These are phyloP conservation scores for Trifolium dubium DNA, from an alignment of 306 rosid genomes.

Conservation along the genomic window DNA sequence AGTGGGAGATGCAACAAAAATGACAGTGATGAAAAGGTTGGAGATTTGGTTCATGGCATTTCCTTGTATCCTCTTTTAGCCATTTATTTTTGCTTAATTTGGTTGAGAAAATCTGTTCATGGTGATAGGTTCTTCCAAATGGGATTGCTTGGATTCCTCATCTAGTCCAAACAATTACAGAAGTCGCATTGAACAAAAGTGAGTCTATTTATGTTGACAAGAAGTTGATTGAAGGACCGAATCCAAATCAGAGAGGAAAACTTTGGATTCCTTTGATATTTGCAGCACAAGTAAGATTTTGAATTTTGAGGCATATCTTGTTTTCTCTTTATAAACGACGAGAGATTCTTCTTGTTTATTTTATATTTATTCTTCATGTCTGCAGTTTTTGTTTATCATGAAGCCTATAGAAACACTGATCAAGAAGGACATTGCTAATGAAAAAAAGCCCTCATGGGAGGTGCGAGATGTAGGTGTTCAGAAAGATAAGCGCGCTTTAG, in stretches of 20 bases:
- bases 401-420: constrained; percentile 77
- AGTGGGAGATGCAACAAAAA: constrained; percentile 93
- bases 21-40: constrained; percentile 85
- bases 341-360: neutral
- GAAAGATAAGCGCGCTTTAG: constrained; percentile 56
- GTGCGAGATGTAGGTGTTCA: constrained; percentile 46
- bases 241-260: constrained; percentile 85
- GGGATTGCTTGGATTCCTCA: constrained; percentile 89
- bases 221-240: constrained; percentile 89
- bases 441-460: constrained; percentile 85
- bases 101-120: constrained; percentile 24
- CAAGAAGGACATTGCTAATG: constrained; percentile 61
- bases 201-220: constrained; percentile 73
- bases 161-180: constrained; percentile 76
- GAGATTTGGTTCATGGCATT: constrained; percentile 35
- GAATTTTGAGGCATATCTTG: constrained; percentile 8
- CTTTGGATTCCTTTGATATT: constrained; percentile 73
- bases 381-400: constrained; percentile 63
- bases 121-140: constrained; percentile 85
- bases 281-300: constrained; percentile 65
- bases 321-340: constrained; percentile 13
- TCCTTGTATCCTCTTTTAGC: constrained; percentile 16
- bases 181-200: constrained; percentile 63
- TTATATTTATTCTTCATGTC: neutral
- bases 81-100: constrained; percentile 25